Percentiles rank a stretch among this genome's conserved stretches.
These are phyloP conservation scores for Mercurialis annua DNA, from an alignment of 345 rosid genomes.

Conservation along the genomic window DNA sequence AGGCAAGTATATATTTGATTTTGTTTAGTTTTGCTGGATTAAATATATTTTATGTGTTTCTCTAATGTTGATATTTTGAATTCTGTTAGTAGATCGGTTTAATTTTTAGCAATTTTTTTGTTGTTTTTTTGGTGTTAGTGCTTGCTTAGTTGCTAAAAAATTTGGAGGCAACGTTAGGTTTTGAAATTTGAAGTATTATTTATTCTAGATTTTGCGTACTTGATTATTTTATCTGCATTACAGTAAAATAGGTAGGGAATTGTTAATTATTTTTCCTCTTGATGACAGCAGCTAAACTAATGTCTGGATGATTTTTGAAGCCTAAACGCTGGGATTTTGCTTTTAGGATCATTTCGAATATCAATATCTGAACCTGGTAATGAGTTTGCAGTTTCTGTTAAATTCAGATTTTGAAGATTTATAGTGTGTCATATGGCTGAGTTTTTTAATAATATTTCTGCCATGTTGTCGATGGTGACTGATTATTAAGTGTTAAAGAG, in stretches of 20 bases:
- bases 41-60: not conserved
- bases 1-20: conserved; percentile 21
- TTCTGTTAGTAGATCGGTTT: conserved; percentile 34
- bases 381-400: conserved; percentile 12
- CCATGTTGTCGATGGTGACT: conserved; percentile 37
- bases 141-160: conserved; percentile 20
- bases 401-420: not conserved
- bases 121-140: conserved; percentile 2
- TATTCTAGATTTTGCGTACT: not conserved
- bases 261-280: not conserved
- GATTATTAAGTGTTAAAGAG: conserved; percentile 25
- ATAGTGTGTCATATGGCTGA: not conserved
- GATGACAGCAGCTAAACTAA: not conserved
- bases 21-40: not conserved
- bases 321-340: conserved; percentile 7
- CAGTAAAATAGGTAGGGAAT: not conserved
- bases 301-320: conserved; percentile 1
- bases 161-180: conserved; percentile 9
- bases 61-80: not conserved
- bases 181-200: not conserved
- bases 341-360: not conserved
- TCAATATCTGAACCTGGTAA: conserved; percentile 13
- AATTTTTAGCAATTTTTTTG: conserved; percentile 24
- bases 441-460: conserved; percentile 17
- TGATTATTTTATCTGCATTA: not conserved